phyloP scores from a whole-genome alignment of 176 grass and related monocot genomes.

The Juncus inflexus region DNA sequence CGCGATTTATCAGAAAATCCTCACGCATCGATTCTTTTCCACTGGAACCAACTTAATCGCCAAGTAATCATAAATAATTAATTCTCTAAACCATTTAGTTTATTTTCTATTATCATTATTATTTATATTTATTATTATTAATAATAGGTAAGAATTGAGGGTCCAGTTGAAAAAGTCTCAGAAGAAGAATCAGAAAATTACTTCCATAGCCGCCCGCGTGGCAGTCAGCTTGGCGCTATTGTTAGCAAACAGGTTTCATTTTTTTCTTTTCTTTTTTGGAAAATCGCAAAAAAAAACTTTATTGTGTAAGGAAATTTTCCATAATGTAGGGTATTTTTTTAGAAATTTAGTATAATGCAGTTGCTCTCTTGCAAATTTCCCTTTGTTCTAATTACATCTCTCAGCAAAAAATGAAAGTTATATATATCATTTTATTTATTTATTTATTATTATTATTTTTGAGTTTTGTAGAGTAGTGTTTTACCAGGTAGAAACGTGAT shows the following conservation, averaged over 20 bases:
- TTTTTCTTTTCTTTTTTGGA: neutral
- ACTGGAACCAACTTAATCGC: constrained; percentile 84
- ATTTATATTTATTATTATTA: constrained; percentile 25
- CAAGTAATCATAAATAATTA: constrained; percentile 36
- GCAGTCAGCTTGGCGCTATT: constrained; percentile 92
- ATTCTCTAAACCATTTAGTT: neutral
- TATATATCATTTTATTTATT: too few species aligned
- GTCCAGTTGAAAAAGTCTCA: constrained; percentile 72
- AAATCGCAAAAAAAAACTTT: too few species aligned
- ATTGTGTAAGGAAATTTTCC: neutral
- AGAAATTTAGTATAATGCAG: too few species aligned
- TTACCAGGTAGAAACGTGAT: constrained; percentile 65
- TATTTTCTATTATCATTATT: neutral
- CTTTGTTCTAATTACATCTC: neutral
- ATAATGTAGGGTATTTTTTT: neutral
- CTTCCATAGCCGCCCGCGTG: constrained; percentile 91
- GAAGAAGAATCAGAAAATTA: constrained; percentile 91
- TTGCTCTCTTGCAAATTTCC: too few species aligned
- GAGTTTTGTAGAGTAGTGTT: constrained; percentile 61
- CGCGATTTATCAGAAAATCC: constrained; percentile 75
- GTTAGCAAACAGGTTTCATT: constrained; percentile 84
- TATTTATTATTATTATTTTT: neutral
- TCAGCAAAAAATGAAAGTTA: neutral
- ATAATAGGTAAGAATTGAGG: constrained; percentile 89
- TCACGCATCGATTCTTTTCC: constrained; percentile 81